Conservation (phyloP, 176 grass and related monocot genomes). For the Oryza punctata region DNA sequence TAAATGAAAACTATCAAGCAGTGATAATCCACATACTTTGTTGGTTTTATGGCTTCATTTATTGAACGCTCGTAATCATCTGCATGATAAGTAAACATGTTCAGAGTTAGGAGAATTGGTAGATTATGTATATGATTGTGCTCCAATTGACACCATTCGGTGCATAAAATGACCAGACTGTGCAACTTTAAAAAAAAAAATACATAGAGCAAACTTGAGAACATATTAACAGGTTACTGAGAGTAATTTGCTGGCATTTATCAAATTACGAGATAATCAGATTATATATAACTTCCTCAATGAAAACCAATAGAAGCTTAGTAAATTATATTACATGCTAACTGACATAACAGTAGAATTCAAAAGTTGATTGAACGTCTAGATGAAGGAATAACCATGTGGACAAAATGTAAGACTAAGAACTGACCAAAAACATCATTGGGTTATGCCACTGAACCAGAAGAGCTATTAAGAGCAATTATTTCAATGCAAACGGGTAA, state of each 20-base stretch:
- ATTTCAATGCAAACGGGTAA: background rate
- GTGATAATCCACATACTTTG: conserved; percentile 70
- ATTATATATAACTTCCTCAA: conserved; percentile 15
- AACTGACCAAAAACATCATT: conserved; percentile 4
- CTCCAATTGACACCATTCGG: conserved; percentile 12
- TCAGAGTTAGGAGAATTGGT: conserved; percentile 5
- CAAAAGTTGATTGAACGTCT: conserved; percentile 21
- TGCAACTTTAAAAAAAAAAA: background rate
- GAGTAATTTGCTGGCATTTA: conserved; percentile 31
- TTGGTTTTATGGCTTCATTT: conserved; percentile 95
- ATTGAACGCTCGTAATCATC: conserved; percentile 99
- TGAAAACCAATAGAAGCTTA: background rate
- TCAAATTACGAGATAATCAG: conserved; percentile 5
- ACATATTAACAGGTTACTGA: conserved; percentile 20
- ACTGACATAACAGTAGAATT: conserved; percentile 13
- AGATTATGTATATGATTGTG: background rate
- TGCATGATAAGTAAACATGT: conserved; percentile 53
- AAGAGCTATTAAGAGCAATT: background rate
- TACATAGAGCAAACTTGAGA: conserved; percentile 20
- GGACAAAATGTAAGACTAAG: conserved; percentile 16
- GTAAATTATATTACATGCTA: background rate
- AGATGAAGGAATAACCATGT: background rate
- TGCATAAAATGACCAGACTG: conserved; percentile 15
- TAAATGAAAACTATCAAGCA: conserved; percentile 8
- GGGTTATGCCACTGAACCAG: background rate